Base-by-base conservation (phyloP, 2,329 filamentous ascomycete species). In the Botrytis pseudocinerea region DNA sequence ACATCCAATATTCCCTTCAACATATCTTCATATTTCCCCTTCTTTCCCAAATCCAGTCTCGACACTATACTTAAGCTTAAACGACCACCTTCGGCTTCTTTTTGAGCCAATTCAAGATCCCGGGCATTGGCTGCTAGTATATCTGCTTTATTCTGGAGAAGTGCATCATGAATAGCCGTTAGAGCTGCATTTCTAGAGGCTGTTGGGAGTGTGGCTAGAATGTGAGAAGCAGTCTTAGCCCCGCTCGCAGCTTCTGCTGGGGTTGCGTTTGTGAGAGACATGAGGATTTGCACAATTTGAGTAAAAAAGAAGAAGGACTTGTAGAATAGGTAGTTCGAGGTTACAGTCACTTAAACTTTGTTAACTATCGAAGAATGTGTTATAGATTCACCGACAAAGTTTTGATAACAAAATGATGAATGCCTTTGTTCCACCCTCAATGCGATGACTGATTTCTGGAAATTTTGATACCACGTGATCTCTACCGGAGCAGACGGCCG, bases 11-110 rank as follows among this genome's bases (percentile, higher is more conserved):
- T 97, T 40, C 96, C 96, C 84, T 95, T 92, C 76, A 99, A 87
- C 96, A 99, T 98, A 80, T 98, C 96, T 80, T 98, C 95, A 86
- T 92, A 99, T 84, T 98, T 98, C 73, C 95, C 95, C 80, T 90
- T 89, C 82, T 93, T 92, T 66, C 90, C 90, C 66, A 99, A 85
- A 82, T 99, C 95, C 75, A 99, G 87, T 72, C 96, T 89, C 79
- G 97, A 96, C 46, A 98, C 89, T 38, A 98, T 87, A 80, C 93
- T 96, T 79, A 92, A 88, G 81, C 91, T 95, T 68, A 98, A 84
- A 65, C 90, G 85, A 59, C 95, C 95, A 79, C 90, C 88, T 25
- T 90, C 88, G 32, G 93, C 93, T 66, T 93, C 93, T 78, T 88
- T 86, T 59, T 87, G 88, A 4, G 96, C 96, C 63, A 88, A 85